A percentile compares a stretch with the other conserved stretches of the same genome.
Evolutionary conservation across 805 yeast species (phyloP).

Genomic region (Wickerhamomyces chambardii): DNA sequence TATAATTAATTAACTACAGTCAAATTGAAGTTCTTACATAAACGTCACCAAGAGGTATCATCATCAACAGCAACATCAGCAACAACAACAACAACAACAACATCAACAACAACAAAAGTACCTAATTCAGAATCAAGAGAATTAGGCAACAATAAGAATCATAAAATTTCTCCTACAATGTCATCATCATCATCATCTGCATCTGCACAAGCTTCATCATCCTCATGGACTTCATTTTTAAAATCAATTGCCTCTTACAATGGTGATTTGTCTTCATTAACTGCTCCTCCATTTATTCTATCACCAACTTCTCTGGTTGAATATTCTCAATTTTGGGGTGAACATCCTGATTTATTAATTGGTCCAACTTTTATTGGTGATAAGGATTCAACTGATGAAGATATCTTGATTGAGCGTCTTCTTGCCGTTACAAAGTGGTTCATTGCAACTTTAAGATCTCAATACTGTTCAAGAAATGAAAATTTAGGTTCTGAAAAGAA

Average conservation of each 20-base stretch:
- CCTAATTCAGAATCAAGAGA: too few relatives aligned
- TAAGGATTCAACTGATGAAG: conserved; percentile 30
- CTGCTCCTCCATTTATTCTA: conserved; percentile 96
- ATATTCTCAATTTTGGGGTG: conserved; percentile 95
- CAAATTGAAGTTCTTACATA: too few relatives aligned
- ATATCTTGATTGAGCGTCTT: conserved; percentile 54
- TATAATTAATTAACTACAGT: too few relatives aligned
- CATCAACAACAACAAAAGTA: not conserved
- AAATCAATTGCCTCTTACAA: conserved; percentile 88
- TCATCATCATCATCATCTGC: not conserved
- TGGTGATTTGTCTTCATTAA: conserved; percentile 86
- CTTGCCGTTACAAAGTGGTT: conserved; percentile 87
- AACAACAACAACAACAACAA: too few relatives aligned
- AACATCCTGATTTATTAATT: conserved; percentile 75
- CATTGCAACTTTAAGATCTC: conserved; percentile 83
- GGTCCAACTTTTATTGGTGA: conserved; percentile 52
- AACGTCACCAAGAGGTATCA: too few relatives aligned
- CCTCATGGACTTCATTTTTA: conserved; percentile 88
- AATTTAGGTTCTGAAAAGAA: conserved; percentile 93
- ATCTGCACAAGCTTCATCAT: conserved; percentile 21
- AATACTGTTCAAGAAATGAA: conserved; percentile 89
- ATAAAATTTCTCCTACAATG: too few relatives aligned
- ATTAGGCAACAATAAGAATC: too few relatives aligned
- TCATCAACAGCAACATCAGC: too few relatives aligned
- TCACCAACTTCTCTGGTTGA: conserved; percentile 86